phyloP scores from a whole-genome alignment of 306 rosid species.

The Cucumis melo region DNA sequence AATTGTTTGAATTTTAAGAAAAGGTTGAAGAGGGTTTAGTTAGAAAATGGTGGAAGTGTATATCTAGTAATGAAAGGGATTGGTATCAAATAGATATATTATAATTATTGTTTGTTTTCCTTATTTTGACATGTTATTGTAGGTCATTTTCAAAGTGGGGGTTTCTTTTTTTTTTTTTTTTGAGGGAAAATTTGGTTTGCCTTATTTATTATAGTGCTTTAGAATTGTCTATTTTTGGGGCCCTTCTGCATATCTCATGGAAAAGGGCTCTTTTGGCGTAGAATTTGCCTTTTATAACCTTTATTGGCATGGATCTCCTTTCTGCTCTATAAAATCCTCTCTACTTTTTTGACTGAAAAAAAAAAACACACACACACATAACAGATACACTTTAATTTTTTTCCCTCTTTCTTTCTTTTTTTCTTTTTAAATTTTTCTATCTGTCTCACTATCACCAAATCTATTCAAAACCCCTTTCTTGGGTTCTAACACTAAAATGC shows the following conservation, averaged over 20 bases:
- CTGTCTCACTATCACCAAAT: constrained; percentile 12
- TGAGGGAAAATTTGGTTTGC: neutral
- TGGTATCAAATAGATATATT: constrained; percentile 1
- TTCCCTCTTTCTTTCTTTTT: constrained; percentile 11
- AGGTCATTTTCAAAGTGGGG: constrained; percentile 41
- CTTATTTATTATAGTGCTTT: constrained; percentile 8
- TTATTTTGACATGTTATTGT: constrained; percentile 34
- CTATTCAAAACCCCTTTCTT: constrained; percentile 7
- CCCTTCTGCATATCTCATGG: constrained; percentile 26
- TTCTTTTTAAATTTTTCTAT: constrained; percentile 2
- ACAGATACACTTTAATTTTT: neutral
- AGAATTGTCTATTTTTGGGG: constrained; percentile 36
- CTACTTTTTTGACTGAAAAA: constrained; percentile 40
- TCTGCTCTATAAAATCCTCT: constrained; percentile 20
- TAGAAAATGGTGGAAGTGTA: neutral
- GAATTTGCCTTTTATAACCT: constrained; percentile 33
- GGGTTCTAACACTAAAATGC: constrained; percentile 8
- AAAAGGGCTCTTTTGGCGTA: constrained; percentile 49
- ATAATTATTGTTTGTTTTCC: neutral
- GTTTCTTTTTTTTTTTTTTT: constrained; percentile 2
- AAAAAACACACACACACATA: neutral
- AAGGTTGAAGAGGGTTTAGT: neutral
- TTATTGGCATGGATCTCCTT: constrained; percentile 53
- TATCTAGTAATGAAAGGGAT: constrained; percentile 3
- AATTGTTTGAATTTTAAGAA: neutral